Evolutionary conservation across 495 filamentous ascomycete species (phyloP), one percentile per base, ranked within the genome.

Genomic region (Penicillium dipodomyicola): DNA sequence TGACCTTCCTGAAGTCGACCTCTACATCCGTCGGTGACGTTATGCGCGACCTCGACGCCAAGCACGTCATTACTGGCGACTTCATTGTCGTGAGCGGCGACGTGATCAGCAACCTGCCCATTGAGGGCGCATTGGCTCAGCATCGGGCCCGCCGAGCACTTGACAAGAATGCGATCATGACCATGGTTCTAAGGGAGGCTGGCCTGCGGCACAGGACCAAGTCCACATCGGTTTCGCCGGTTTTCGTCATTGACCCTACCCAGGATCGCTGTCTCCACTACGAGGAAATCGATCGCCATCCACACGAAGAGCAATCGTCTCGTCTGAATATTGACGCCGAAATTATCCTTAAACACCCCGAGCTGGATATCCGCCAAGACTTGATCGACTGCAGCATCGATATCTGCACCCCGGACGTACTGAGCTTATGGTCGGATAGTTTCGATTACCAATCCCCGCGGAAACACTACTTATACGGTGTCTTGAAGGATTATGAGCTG

Each of bases 121-220:
- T 99, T 22, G 90, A 92, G 60, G 79, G 75, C 43, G 88, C 87
- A n/a, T 74, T 99, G 45, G 79, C 84, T 5, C 83, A 81, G 37
- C 94, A 99, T 69, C 84, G 89, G 51, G 84, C 86, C 46, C 87
- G 94, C 32, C 86, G 94, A 41, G 84, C 85, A 67, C 82, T 83
- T 49, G 89, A 96, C 73, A 93, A 94, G 67, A 92, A 96, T 68
- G 91, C 93, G 14, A 97, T 96, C 73, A 99, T 99, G 95, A 99
- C 94, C 23, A 91, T 97, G 85, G 80, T 99, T 22, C 74, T 97
- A 49, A 82, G 89, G 46, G 84, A 91, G 71, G 89, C 85, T 3
- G 90, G 90, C n/a, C 73, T 77, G 2, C 77, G 73, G 20, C 90
- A 96, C 71, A 78, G 88, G 19, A 90, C 87, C 29, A 92, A 90